A percentile compares a stretch with the other conserved stretches of the same genome.
Evolutionary conservation across 257 asterid genomes (phyloP).

Genomic region (Paraleonurus japonicus): DNA sequence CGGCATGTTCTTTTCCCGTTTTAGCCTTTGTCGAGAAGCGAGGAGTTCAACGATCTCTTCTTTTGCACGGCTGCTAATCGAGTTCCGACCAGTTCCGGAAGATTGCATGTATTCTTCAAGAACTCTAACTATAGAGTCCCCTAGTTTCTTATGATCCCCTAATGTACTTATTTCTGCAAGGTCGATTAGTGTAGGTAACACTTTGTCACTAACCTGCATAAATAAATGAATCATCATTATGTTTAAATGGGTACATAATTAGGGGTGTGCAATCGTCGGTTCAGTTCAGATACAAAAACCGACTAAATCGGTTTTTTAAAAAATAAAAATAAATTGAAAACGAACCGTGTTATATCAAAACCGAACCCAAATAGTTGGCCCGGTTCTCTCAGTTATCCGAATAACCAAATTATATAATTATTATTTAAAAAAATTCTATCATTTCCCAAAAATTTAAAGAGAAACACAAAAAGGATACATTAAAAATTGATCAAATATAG

Average conservation of each 20-base stretch:
- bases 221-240: background rate
- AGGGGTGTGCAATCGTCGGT: no score
- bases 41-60: slow-evolving; percentile 77
- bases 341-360: background rate
- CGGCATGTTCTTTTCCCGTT: slow-evolving; percentile 94
- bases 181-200: slow-evolving; percentile 75
- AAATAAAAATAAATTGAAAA: background rate
- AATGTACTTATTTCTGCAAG: slow-evolving; percentile 84
- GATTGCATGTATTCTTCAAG: slow-evolving; percentile 78
- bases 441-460: background rate
- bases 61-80: slow-evolving; percentile 47
- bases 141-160: slow-evolving; percentile 96
- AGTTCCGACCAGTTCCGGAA: slow-evolving; percentile 57
- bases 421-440: no score
- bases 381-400: background rate
- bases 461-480: background rate
- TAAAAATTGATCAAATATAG: background rate
- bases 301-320: no score
- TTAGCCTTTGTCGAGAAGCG: slow-evolving; percentile 65
- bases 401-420: background rate
- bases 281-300: no score
- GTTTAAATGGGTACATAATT: background rate
- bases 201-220: slow-evolving; percentile 75
- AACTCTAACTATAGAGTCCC: slow-evolving; percentile 69
- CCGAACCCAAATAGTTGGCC: no score